A percentile compares a stretch with the other conserved stretches of the same genome.
These are phyloP conservation scores for Dichomitus squalens DNA, from an alignment of 1,284 basidiomycete genomes.

Conservation along the genomic window DNA sequence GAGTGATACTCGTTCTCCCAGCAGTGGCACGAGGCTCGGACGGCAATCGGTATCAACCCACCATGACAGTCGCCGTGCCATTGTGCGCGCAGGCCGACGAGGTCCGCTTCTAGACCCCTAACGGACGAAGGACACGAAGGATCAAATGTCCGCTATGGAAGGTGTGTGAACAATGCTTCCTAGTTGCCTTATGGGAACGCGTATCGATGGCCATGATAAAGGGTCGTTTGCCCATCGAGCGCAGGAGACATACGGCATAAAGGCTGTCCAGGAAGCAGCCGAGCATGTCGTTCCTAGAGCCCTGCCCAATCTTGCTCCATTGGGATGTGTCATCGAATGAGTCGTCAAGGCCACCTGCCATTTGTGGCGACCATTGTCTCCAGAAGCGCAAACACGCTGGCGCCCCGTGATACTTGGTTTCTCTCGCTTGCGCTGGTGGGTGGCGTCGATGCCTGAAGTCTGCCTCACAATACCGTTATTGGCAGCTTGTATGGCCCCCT, in stretches of 20 bases:
- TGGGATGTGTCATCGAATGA: background rate
- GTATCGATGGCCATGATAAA: background rate
- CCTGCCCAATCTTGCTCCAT: no score
- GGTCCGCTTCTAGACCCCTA: background rate
- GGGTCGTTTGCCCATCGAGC: background rate
- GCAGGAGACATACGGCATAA: background rate
- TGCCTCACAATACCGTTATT: background rate
- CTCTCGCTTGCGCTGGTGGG: background rate
- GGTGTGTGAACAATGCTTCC: background rate
- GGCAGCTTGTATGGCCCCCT: background rate
- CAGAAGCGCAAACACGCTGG: background rate
- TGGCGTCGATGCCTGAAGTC: background rate
- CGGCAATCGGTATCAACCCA: background rate
- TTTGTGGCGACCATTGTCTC: background rate
- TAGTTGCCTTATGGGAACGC: background rate
- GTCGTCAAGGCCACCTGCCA: background rate
- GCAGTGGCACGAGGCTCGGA: background rate
- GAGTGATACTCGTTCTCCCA: background rate
- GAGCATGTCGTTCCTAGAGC: no score
- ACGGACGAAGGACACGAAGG: background rate
- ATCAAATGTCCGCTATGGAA: background rate
- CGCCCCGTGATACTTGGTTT: slow-evolving; percentile 4
- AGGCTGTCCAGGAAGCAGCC: background rate
- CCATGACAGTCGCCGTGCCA: background rate
- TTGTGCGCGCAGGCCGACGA: background rate